Base-by-base conservation (phyloP, 1,284 basidiomycete genomes). In the Jaminaea rosea region DNA sequence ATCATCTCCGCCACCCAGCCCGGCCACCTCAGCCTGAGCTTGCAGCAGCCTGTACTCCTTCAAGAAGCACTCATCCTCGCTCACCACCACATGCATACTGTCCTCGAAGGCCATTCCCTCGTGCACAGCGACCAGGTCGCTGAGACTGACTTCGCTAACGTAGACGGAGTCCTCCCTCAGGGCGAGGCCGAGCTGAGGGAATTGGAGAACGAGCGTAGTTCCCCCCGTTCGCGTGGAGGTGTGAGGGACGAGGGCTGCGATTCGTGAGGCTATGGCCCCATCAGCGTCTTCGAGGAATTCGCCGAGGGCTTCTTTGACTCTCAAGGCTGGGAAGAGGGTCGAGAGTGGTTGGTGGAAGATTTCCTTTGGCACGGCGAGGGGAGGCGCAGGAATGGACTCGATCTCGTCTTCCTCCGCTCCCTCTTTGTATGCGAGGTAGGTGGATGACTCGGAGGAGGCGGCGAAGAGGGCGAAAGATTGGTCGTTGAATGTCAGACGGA, bases 401-500 rank as follows among this genome's bases (percentile, higher is more conserved):
- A 27, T 9, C 2, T 26, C 19, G 55, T 36, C 17, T n/a, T n/a
- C n/a, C n/a, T n/a, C n/a, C 48, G 50, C 10, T 52, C 52, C 21
- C 23, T 34, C 17, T 21, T 32, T 5, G 13, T 41, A 1, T 52
- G 46, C n/a, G 50, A 55, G 21, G 46, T 49, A 56, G 10, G 52
- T 31, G 3, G 61, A 34, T n/a, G 62, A 60, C 28, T 57, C 54
- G n/a, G 47, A 27, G 11, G 34, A 23, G 10, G 42, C 23, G 21
- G 65, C 52, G 49, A 60, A 72, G 19, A 69, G 52, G 46, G 59
- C 63, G 47, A 72, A 72, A 26, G 70, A 68, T 26, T 72, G 69
- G 4, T 59, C 69, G 37, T 69, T 58, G 56, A 72, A 70, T 0
- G 61, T 59, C 21, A 72, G 41, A 9, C 66, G 55, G 21, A 72